These are phyloP conservation scores for Coemansia erecta DNA, from an alignment of 192 early-diverging fungal genomes.

Conservation along the genomic window DNA sequence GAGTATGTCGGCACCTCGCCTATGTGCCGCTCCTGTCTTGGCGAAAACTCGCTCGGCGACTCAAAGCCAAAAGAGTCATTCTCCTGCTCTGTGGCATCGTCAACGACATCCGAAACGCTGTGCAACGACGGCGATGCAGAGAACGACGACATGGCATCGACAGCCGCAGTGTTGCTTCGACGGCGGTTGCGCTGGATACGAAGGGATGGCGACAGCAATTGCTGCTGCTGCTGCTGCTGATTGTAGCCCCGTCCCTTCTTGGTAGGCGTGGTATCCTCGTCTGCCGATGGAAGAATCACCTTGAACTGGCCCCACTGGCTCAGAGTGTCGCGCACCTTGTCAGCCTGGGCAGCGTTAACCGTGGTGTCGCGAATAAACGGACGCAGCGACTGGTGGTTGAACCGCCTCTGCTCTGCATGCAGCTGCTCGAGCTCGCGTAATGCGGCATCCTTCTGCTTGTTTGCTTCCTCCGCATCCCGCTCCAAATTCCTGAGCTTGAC, in stretches of 20 bases:
- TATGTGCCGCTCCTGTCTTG: background rate
- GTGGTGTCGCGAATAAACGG: slow-evolving; percentile 37
- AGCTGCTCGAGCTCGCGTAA: slow-evolving; percentile 13
- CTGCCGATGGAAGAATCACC: slow-evolving; percentile 20
- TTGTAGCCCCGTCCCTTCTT: background rate
- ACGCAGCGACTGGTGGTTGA: slow-evolving; percentile 36
- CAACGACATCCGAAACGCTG: slow-evolving; percentile 3
- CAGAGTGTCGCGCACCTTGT: slow-evolving; percentile 26
- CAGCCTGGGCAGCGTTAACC: slow-evolving; percentile 28
- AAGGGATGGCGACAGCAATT: background rate
- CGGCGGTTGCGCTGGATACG: background rate
- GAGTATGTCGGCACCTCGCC: background rate
- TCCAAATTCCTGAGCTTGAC: slow-evolving; percentile 22
- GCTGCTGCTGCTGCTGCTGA: background rate
- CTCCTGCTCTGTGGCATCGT: background rate
- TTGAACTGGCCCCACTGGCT: slow-evolving; percentile 47
- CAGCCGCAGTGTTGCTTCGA: slow-evolving; percentile 2
- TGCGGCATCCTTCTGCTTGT: slow-evolving; percentile 10
- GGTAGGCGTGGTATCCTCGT: slow-evolving; percentile 21
- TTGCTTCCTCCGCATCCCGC: slow-evolving; percentile 9
- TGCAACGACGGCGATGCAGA: slow-evolving; percentile 8
- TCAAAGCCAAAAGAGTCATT: slow-evolving; percentile 4
- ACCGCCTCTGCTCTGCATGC: slow-evolving; percentile 11
- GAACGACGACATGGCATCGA: too few species aligned
- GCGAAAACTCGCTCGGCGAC: slow-evolving; percentile 3